Base-by-base conservation (phyloP, 345 rosid genomes). In the Viola odorata region DNA sequence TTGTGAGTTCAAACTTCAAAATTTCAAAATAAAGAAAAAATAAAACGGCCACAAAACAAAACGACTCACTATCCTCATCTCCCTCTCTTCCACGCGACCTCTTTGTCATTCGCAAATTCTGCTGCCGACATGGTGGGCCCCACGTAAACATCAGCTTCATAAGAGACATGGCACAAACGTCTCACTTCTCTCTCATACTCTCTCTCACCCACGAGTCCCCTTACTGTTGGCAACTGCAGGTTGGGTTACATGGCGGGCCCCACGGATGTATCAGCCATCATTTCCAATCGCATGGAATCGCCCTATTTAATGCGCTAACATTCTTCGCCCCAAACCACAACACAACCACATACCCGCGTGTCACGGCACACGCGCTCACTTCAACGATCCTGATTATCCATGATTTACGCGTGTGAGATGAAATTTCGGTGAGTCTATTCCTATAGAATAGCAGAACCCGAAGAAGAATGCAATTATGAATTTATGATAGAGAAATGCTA, bases 221-320 rank as follows among this genome's bases (percentile, higher is more conserved):
- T 42, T 42, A 3, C 45, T 3, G 7, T 42, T 42, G 45, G 7
- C 7, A 11, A 42, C 1, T 6, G 11, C 45, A 1, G 45, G 45
- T n/a, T n/a, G n/a, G n/a, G n/a, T n/a, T n/a, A n/a, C n/a, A n/a
- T n/a, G n/a, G n/a, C 7, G 45, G 8, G 45, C 7, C 9, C 45
- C 8, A 6, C 45, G 11, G 1, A 42, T 42, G 8, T 7, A 1
- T 6, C 11, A 7, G 11, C 11, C 11, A 1, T 11, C 45, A 1
- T 6, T 42, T 42, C 45, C 8, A 42, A 42, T 6, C 45, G 11
- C 49, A 56, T 32, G 12, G 44, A 63, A 63, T 53, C 41, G 13
- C 58, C 58, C 12, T 8, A 53, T 53, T 53, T 7, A 36, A 2
- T 42, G 67, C 51, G 52, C 58, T 36, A 53, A 14, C 67, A 63